Conservation (phyloP, 805 yeast species). For the Phaffomyces antillensis region DNA sequence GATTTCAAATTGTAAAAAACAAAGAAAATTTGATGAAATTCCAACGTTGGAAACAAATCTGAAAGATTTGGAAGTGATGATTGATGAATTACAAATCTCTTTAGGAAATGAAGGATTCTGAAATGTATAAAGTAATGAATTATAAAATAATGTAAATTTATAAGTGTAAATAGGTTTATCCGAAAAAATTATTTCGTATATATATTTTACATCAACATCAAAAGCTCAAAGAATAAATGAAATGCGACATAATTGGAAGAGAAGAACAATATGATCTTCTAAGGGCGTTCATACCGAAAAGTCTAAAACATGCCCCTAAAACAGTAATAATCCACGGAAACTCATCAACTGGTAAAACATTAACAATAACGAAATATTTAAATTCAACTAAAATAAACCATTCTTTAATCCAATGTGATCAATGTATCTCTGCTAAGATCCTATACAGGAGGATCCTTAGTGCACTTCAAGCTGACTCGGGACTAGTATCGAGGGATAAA, state of each 20-base stretch:
- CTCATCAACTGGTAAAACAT: conserved; percentile 20
- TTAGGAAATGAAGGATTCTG: conserved; percentile 51
- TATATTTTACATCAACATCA: not conserved
- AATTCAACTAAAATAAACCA: conserved; percentile 5
- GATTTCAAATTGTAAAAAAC: conserved; percentile 54
- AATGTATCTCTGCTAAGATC: conserved; percentile 20
- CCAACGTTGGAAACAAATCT: conserved; percentile 50
- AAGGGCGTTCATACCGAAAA: conserved; percentile 10
- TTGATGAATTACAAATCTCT: conserved; percentile 34
- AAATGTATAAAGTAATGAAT: conserved; percentile 1
- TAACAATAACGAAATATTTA: conserved; percentile 9
- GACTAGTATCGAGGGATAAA: conserved; percentile 1
- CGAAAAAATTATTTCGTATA: not conserved
- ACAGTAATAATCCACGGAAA: conserved; percentile 14
- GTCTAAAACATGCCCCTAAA: conserved; percentile 5
- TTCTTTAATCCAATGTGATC: conserved; percentile 20
- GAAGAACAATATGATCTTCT: conserved; percentile 15
- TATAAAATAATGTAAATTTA: too few relatives aligned
- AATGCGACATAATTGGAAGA: conserved; percentile 5
- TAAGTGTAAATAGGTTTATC: not conserved
- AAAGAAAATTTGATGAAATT: conserved; percentile 73
- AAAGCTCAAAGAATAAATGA: not conserved
- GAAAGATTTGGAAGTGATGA: conserved; percentile 47
- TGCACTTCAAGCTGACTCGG: conserved; percentile 10
- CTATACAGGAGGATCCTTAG: conserved; percentile 16